phyloP scores from a whole-genome alignment of 768 basidiomycete species.

The Trametes coccinea region DNA sequence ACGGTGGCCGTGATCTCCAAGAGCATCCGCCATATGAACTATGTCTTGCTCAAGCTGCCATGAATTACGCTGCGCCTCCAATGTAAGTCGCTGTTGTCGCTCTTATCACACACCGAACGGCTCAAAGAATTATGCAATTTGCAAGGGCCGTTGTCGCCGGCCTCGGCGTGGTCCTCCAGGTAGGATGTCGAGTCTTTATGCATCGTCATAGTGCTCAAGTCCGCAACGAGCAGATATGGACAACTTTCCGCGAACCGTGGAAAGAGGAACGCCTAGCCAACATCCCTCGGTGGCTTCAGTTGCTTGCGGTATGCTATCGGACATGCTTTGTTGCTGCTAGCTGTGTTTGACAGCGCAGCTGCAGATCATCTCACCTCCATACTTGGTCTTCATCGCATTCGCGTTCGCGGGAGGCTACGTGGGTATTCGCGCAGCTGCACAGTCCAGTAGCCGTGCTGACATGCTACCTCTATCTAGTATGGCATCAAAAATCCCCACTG shows the following conservation, averaged over 20 bases:
- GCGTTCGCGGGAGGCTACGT: constrained; percentile 35
- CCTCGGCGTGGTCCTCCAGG: constrained; percentile 44
- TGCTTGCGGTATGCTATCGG: constrained; percentile 27
- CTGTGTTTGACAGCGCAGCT: too few species aligned
- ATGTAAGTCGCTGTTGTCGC: constrained; percentile 41
- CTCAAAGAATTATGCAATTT: not conserved
- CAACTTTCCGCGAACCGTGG: constrained; percentile 34
- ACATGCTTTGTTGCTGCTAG: too few species aligned
- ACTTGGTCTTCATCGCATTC: constrained; percentile 45
- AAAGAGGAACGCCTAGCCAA: constrained; percentile 20
- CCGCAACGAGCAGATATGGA: constrained; percentile 36
- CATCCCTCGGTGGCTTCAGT: constrained; percentile 30
- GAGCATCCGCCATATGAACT: constrained; percentile 33
- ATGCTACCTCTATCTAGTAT: not conserved
- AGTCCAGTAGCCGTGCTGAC: not conserved
- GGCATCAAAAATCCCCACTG: constrained; percentile 26
- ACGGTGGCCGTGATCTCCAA: constrained; percentile 31
- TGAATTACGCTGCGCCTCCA: constrained; percentile 53
- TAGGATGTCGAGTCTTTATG: constrained; percentile 19
- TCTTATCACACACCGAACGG: not conserved
- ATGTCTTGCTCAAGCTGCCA: constrained; percentile 52
- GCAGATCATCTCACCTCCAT: constrained; percentile 41
- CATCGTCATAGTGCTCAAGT: not conserved
- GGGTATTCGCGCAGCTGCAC: not conserved
- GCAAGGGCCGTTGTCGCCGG: constrained; percentile 44